Evolutionary conservation across 2,329 filamentous ascomycete genomes (phyloP), one percentile per base, ranked within the genome.

Genomic region (Diplodia corticola): DNA sequence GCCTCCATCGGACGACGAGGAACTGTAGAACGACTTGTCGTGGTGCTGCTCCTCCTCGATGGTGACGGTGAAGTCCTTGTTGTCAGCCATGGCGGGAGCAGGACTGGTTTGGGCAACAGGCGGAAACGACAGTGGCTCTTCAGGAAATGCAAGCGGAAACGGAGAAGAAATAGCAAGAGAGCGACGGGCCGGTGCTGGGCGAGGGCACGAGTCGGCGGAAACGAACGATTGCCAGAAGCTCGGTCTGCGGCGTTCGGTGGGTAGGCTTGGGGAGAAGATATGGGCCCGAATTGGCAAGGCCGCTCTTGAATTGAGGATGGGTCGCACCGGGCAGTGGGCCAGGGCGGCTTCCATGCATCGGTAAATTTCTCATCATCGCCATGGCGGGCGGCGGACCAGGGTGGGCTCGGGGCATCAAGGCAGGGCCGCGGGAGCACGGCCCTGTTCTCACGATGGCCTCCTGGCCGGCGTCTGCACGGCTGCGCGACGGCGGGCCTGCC

Each of bases 1-100:
- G 49, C 28, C 46, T 50, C 33, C 54, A 33, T 37, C 37, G 6
- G 64, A 63, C 20, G 63, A 46, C 7, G 55, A 20, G 24, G 64
- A 24, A 24, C 55, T 66, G 55, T 66, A 66, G 35, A 50, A 54
- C 24, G 67, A 57, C 46, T 66, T 67, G 28, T 66, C 10, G 15
- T 44, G 40, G 17, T n/a, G 65, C 50, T 67, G 51, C 26, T 68
- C 53, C 35, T 75, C 73, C 12, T 68, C 70, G 57, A 76, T 74
- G 24, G 73, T 69, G 60, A 76, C 68, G 22, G 68, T 71, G 67
- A 73, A 72, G 63, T 73, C 70, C 37, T 73, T 71, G 33, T 64
- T 63, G 30, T 71, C 69, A n/a, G 69, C 68, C 73, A 76, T 75
- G 57, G 28, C 72, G 51, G 44, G 35, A 33, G 26, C 37, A 46